These are phyloP conservation scores for Trametes meyenii DNA, from an alignment of 768 basidiomycete species.

Conservation along the genomic window DNA sequence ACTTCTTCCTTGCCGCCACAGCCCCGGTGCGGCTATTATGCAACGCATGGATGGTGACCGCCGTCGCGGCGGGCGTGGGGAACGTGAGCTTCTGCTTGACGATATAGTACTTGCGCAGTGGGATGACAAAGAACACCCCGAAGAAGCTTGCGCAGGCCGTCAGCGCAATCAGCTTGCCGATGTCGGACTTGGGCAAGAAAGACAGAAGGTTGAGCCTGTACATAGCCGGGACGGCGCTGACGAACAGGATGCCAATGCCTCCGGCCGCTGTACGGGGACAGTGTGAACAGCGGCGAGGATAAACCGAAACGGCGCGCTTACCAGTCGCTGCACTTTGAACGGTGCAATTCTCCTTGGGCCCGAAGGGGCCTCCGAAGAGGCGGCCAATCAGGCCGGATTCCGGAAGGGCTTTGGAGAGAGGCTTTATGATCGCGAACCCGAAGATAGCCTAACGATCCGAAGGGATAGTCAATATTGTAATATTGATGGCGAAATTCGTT, in stretches of 20 bases:
- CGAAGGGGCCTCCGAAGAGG: constrained; percentile 57
- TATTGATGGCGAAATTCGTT: not conserved
- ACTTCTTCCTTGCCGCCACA: constrained; percentile 56
- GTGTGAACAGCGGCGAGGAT: not conserved
- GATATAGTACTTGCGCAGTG: constrained; percentile 63
- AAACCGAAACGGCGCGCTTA: constrained; percentile 23
- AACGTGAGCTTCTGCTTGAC: constrained; percentile 64
- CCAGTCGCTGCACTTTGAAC: constrained; percentile 61
- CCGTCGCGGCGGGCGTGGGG: constrained; percentile 68
- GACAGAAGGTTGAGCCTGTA: constrained; percentile 56
- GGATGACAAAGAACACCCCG: constrained; percentile 69
- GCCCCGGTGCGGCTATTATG: constrained; percentile 58
- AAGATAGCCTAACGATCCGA: constrained; percentile 46
- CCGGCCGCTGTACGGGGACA: constrained; percentile 45
- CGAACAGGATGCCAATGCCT: constrained; percentile 61
- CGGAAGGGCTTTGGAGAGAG: constrained; percentile 52
- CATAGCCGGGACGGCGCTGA: constrained; percentile 62
- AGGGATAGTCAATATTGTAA: not conserved
- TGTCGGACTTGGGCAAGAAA: constrained; percentile 49
- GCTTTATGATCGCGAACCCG: constrained; percentile 63
- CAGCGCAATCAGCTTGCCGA: constrained; percentile 58
- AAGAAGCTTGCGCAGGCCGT: constrained; percentile 59
- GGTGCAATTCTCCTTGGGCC: constrained; percentile 69
- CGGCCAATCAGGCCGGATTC: constrained; percentile 47
- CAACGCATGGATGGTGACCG: constrained; percentile 63